Percentiles rank a stretch among this genome's conserved stretches.
phyloP scores from a whole-genome alignment of 306 rosid genomes.

The Sphenostylis stenocarpa region DNA sequence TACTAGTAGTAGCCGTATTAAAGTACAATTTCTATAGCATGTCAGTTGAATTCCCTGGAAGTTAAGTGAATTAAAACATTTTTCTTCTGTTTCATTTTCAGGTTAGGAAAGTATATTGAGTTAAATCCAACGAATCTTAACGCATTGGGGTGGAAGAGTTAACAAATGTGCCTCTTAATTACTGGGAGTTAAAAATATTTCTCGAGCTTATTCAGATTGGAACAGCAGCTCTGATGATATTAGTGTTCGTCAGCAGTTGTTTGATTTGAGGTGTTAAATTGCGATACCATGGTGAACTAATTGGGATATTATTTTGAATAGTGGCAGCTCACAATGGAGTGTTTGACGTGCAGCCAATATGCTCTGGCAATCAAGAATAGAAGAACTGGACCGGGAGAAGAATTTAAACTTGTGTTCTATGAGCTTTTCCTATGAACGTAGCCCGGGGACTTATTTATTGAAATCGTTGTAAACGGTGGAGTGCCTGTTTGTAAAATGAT shows the following conservation, averaged over 20 bases:
- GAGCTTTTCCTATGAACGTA: neutral
- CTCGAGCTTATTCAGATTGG: neutral
- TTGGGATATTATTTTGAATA: neutral
- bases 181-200: constrained; percentile 2
- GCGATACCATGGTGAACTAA: neutral
- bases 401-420: neutral
- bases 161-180: constrained; percentile 12
- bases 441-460: neutral
- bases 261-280: constrained; percentile 29
- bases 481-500: neutral
- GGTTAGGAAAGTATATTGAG: constrained; percentile 79
- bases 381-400: constrained; percentile 2
- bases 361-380: neutral
- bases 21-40: constrained; percentile 14
- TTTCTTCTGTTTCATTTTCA: constrained; percentile 41
- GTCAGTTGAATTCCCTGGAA: constrained; percentile 1
- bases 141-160: constrained; percentile 72
- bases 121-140: constrained; percentile 65
- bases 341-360: constrained; percentile 9
- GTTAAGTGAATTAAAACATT: neutral
- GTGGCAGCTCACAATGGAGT: constrained; percentile 21
- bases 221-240: constrained; percentile 22
- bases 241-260: neutral
- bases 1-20: too few relatives aligned
- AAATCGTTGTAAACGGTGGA: neutral